Conservation (phyloP, 495 filamentous ascomycete genomes). For the Cercophora sp. region DNA sequence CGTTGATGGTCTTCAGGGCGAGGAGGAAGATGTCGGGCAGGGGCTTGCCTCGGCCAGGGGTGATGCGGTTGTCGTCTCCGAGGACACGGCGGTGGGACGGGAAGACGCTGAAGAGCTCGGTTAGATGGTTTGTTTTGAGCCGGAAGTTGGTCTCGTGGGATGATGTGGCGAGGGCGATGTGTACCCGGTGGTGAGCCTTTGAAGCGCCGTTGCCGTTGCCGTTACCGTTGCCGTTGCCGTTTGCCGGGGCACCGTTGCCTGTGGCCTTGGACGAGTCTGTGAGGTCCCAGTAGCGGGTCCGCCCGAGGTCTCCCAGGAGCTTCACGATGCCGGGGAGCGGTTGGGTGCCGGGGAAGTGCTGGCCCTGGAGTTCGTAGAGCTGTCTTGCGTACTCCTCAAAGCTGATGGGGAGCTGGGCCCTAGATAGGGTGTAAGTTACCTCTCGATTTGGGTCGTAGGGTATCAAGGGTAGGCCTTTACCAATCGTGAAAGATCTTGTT, state of each 20-base stretch:
- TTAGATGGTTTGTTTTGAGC: constrained; percentile 74
- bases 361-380: constrained; percentile 55
- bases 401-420: constrained; percentile 77
- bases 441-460: no score
- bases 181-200: constrained; percentile 48
- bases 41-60: constrained; percentile 80
- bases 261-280: constrained; percentile 4
- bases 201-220: neutral
- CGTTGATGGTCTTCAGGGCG: constrained; percentile 82
- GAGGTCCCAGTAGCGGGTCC: constrained; percentile 42
- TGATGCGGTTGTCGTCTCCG: constrained; percentile 83
- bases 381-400: constrained; percentile 59
- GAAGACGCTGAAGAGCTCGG: constrained; percentile 71
- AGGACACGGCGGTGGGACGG: constrained; percentile 62
- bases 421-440: no score
- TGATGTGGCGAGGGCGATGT: constrained; percentile 85
- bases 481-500: constrained; percentile 57
- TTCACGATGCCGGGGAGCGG: constrained; percentile 75
- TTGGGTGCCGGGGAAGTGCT: constrained; percentile 67
- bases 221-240: constrained; percentile 15
- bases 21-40: constrained; percentile 92
- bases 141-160: constrained; percentile 65
- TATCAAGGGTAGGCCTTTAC: no score
- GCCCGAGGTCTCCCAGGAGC: constrained; percentile 56
- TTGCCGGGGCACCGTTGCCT: constrained; percentile 11